A percentile compares a stretch with the other conserved stretches of the same genome.
Evolutionary conservation across 345 rosid genomes (phyloP).

Genomic region (Sapria himalayana): DNA sequence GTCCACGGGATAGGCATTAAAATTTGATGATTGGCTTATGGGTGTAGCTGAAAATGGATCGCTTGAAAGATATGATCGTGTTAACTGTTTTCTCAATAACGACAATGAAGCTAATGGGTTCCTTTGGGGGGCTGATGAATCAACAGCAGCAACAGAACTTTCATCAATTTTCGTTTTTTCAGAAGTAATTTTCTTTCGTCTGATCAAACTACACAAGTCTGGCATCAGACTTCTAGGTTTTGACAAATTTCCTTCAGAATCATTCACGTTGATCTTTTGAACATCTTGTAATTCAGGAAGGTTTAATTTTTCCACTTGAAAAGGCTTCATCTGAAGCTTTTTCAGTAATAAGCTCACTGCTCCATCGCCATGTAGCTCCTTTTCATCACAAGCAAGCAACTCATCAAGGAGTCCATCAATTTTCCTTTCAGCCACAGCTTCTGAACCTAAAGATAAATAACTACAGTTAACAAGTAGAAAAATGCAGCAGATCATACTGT

Average conservation of each 20-base stretch:
- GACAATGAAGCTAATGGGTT: conserved; percentile 24
- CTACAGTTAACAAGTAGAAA: conserved; percentile 8
- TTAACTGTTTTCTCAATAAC: conserved; percentile 15
- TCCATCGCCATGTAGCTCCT: conserved; percentile 43
- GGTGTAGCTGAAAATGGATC: conserved; percentile 31
- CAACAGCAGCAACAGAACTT: conserved; percentile 12
- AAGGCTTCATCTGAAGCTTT: conserved; percentile 37
- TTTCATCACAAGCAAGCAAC: conserved; percentile 25
- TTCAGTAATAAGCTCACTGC: conserved; percentile 31
- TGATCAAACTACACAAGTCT: conserved; percentile 27
- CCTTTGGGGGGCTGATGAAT: conserved; percentile 29
- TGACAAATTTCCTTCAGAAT: conserved; percentile 15
- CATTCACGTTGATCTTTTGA: conserved; percentile 24
- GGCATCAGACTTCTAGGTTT: conserved; percentile 28
- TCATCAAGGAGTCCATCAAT: conserved; percentile 27
- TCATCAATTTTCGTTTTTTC: conserved; percentile 12
- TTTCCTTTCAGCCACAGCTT: conserved; percentile 18
- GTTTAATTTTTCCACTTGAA: conserved; percentile 20
- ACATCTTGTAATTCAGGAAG: conserved; percentile 40
- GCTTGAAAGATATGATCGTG: conserved; percentile 11
- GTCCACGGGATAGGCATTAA: conserved; percentile 10
- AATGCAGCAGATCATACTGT: not conserved
- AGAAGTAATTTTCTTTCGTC: conserved; percentile 16
- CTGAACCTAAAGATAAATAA: conserved; percentile 18
- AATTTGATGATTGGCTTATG: conserved; percentile 14